phyloP scores from a whole-genome alignment of 345 rosid genomes.

The Hibiscus tridactylites region DNA sequence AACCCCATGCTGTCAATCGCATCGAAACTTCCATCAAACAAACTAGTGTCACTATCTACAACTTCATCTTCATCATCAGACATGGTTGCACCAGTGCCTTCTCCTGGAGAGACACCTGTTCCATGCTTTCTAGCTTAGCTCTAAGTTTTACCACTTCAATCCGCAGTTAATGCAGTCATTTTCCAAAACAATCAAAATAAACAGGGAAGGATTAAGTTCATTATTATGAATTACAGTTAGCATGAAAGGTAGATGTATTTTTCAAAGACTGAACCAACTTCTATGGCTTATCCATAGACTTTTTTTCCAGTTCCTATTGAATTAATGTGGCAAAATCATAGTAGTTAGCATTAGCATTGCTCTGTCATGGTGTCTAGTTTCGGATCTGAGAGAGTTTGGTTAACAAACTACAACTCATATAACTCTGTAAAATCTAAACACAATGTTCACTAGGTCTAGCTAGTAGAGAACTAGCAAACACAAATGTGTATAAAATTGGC shows the following conservation, averaged over 20 bases:
- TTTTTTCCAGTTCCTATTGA: neutral
- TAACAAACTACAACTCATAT: too few species aligned
- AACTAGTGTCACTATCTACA: slow-evolving; percentile 55
- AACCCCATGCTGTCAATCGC: slow-evolving; percentile 61
- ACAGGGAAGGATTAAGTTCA: neutral
- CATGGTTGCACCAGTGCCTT: slow-evolving; percentile 84
- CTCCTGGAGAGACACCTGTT: slow-evolving; percentile 71
- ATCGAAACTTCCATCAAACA: slow-evolving; percentile 31
- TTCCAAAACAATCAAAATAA: neutral
- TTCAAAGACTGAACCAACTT: neutral
- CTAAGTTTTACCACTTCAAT: neutral
- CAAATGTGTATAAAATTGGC: too few species aligned
- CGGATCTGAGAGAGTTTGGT: too few species aligned
- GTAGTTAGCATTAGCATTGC: neutral
- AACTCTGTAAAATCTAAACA: too few species aligned
- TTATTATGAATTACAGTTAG: neutral
- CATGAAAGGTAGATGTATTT: neutral
- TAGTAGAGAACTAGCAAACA: too few species aligned
- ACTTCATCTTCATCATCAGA: slow-evolving; percentile 81
- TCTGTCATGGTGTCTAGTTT: neutral
- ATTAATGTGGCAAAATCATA: neutral
- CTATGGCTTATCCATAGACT: neutral
- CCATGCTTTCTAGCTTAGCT: slow-evolving; percentile 9
- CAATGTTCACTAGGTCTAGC: too few species aligned
- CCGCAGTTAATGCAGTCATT: neutral